Evolutionary conservation across 768 basidiomycete species (phyloP), one percentile per base, ranked within the genome.

Genomic region (Strobilomyces echinocephalus): DNA sequence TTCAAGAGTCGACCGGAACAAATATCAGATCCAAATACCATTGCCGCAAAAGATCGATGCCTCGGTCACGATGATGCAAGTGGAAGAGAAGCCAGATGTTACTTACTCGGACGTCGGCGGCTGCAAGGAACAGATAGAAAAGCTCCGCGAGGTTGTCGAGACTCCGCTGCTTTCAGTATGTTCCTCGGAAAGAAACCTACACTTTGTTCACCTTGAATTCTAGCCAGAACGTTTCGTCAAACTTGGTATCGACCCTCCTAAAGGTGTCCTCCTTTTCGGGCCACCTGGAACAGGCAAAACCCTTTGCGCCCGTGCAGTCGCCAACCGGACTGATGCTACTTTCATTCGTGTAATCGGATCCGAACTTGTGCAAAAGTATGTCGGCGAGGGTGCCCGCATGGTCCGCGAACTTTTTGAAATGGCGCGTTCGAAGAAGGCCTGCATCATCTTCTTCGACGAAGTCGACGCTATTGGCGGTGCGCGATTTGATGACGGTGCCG

Each of bases 21-120:
- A 98, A 72, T 99, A 99, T 70, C 95, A 98, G 69, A 98, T 99
- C 56, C 93, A 97, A 74, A 98, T 99, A 58, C 97, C 97, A 21
- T 73, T 98, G 11, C 97, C 97, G 36, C 95, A 97, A 21, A 98
- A 97, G 76, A 99, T 99, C 60, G 97, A 99, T 69, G 92, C 97
- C 4, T 95, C 94, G 0, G 97, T 99, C 1, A 98, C 97, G 12
- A 97, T 98, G 95, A 99, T 99, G 97, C 92, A 95, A 72, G 95
- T 97, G 20, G 95, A 97, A 69, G 95, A 97, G 74, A 95, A 97
- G 69, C 95, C 95, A 0, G 94, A 97, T 62, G 93, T 97, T 36
- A 97, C 95, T 3, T 98, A 98, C 68, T 94, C 93, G 4, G 97
- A 98, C 65, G 81, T 99, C 51, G 97, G 97, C 56, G 97, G 97